Conservation (phyloP, 495 filamentous ascomycete species). For the Evernia prunastri region DNA sequence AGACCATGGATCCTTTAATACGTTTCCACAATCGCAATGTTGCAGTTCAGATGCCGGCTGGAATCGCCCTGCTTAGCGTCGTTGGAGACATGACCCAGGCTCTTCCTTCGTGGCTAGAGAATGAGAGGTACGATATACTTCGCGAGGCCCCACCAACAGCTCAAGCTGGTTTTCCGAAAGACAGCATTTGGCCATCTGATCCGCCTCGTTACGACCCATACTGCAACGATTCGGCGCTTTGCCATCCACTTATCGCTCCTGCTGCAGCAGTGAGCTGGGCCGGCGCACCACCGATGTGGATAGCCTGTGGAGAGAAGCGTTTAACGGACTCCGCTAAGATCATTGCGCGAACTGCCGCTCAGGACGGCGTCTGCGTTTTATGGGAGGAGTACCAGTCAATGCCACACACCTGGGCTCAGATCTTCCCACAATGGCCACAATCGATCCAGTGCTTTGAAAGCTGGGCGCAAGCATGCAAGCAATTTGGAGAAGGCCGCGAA, state of each 20-base stretch:
- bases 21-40: too few relatives aligned
- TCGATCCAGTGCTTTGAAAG: slow-evolving; percentile 14
- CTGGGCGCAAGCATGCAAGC: too few relatives aligned
- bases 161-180: too few relatives aligned
- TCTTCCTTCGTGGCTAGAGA: too few relatives aligned
- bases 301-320: slow-evolving; percentile 57
- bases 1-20: too few relatives aligned
- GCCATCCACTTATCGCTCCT: slow-evolving; percentile 57
- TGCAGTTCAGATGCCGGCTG: too few relatives aligned
- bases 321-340: slow-evolving; percentile 54
- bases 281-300: slow-evolving; percentile 52
- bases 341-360: slow-evolving; percentile 42
- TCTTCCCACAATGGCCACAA: too few relatives aligned
- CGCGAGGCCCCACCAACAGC: too few relatives aligned
- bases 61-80: too few relatives aligned
- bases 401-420: slow-evolving; percentile 57
- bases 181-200: slow-evolving; percentile 55
- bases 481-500: too few relatives aligned
- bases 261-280: slow-evolving; percentile 50
- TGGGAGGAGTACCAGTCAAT: slow-evolving; percentile 61
- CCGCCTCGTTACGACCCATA: slow-evolving; percentile 55
- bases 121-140: too few relatives aligned
- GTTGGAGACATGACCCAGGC: too few relatives aligned
- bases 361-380: slow-evolving; percentile 48
- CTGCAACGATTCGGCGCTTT: slow-evolving; percentile 45